Evolutionary conservation across 2,329 filamentous ascomycete genomes (phyloP), one percentile per base, ranked within the genome.

Genomic region (Dryadomyces quercivorus): DNA sequence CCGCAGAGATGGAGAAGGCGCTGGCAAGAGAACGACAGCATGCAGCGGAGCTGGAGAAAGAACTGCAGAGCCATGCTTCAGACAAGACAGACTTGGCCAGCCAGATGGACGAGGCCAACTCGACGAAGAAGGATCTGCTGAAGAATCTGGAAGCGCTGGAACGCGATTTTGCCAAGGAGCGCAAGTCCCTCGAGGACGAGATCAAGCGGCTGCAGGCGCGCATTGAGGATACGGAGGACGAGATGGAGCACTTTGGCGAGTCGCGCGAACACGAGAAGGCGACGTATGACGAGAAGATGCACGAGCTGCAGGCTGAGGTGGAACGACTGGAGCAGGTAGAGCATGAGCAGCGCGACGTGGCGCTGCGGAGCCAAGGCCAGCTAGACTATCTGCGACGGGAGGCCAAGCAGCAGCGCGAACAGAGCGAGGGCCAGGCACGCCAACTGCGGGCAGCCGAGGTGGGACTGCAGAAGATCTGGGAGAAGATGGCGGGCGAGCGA

Each of bases 131-230:
- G 62, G 93, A 97, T 67, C 80, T 98, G 10, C 82, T 98, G 70
- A 85, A 88, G 60, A 98, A 98, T 64, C 88, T 98, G 72, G 90
- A 97, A 64, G 85, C 91, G 13, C 80, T 94, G 60, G 89, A 96
- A 68, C 82, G 82, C 26, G 93, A 97, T 63, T 96, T 95, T 61
- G 76, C 86, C 40, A 82, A 84, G 51, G 92, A 97, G 67, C 82
- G 93, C 43, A 88, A 86, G 63, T 86, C 84, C 10, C 74, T 97
- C 0, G 88, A 95, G 61, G 76, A 81, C 16, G 91, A 97, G 65
- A 83, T 93, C 55, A 85, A 83, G 61, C 78, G 80, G 15, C 77
- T 91, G 55, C 91, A 86, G 63, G 75, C 84, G 53, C 86, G 84
- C 52, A 74, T 93, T 0, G 93, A 97, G 64, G 89, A 97, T 61